These are phyloP conservation scores for Diphasiastrum complanatum DNA, from an alignment of 83 land plant species.

Conservation along the genomic window DNA sequence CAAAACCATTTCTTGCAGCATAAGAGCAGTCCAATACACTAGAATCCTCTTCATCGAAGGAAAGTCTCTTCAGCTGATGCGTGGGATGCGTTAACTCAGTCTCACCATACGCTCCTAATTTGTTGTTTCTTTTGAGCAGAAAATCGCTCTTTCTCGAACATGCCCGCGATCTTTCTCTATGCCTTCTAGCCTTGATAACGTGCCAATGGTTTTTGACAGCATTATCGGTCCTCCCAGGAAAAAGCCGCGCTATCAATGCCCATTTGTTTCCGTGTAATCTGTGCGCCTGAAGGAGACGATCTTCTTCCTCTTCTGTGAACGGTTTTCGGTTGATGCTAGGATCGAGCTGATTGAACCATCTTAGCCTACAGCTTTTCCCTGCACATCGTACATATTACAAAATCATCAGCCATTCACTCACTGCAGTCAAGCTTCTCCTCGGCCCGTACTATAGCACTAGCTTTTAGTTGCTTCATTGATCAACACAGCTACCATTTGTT, in stretches of 20 bases:
- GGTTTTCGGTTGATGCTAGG: background rate
- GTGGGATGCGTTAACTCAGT: too few relatives aligned
- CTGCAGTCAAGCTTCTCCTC: background rate
- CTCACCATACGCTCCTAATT: too few relatives aligned
- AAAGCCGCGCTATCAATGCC: background rate
- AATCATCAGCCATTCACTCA: background rate
- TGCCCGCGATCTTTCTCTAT: background rate
- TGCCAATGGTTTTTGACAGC: background rate
- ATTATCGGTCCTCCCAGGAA: background rate
- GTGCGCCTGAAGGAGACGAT: background rate
- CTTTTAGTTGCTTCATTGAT: too few relatives aligned
- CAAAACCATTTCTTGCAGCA: too few relatives aligned
- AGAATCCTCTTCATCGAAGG: too few relatives aligned
- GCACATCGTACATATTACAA: background rate
- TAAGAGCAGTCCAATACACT: too few relatives aligned
- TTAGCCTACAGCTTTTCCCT: background rate
- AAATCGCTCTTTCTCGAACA: slow-evolving; percentile 1
- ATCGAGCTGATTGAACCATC: slow-evolving; percentile 1
- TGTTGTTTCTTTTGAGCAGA: too few relatives aligned
- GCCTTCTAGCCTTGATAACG: background rate
- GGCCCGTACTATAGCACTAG: too few relatives aligned
- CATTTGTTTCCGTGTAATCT: slow-evolving; percentile 1
- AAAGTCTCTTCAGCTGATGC: too few relatives aligned
- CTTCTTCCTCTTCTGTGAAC: background rate
- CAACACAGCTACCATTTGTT: too few relatives aligned